Evolutionary conservation across 805 yeast species (phyloP), one percentile per base, ranked within the genome.

Genomic region (Wickerhamiella slavikovae): DNA sequence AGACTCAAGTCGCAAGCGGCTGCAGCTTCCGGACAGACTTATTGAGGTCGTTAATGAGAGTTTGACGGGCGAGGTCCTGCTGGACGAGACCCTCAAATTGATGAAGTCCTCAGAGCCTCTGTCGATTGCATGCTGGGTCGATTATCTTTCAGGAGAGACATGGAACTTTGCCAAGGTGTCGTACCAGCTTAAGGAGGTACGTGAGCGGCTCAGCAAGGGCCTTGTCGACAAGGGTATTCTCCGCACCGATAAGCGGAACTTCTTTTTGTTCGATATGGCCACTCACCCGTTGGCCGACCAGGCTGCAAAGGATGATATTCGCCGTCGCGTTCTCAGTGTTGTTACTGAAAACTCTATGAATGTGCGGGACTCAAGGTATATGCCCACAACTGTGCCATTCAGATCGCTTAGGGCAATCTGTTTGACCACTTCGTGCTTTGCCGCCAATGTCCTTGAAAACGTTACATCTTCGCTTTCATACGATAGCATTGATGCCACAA

Each of bases 171-270:
- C 83, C 68, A 89, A 89, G 50, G 82, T 85, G 42, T 76, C 74
- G 46, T 89, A 85, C 57, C 98, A 89, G 56, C 66, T 89, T 51
- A 89, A 89, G 48, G 98, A 89, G 57, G 98, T 89, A 4, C 70
- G 98, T 48, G 98, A 89, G 55, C 66, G 98, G 42, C 62, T 89
- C 38, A 92, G 94, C 32, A 89, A 89, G 54, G 98, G 98, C 1
- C 62, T 89, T 30, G 98, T 91, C 22, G 98, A 89, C 52, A 89
- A 89, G 56, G 96, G 98, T 15, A 73, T 89, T 27, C 64, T 91
- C 45, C 72, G 94, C 57, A 89, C 98, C 5, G 98, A 89, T 54
- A 70, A 92, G 52, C 80, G 83, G 50, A 89, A 80, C 56, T 89
- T 89, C 49, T 69, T 89, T 45, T 58, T 89, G 31, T 89, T 89